Evolutionary conservation across 139 green algal genomes (phyloP), one percentile per base, ranked within the genome.

Genomic region (Auxenochlorella protothecoides): DNA sequence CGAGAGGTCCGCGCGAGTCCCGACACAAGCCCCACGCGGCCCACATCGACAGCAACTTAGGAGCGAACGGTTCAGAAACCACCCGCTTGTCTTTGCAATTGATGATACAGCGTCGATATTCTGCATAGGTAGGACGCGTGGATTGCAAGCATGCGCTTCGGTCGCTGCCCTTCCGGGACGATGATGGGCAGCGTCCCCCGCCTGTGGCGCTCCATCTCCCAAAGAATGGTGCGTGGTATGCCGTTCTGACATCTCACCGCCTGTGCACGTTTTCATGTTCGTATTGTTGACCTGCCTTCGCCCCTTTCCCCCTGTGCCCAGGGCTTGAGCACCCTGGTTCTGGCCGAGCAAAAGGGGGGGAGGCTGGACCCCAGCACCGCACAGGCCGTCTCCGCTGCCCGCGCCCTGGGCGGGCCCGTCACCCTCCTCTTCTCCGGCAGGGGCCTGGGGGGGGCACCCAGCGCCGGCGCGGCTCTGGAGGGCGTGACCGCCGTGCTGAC

Each of bases 401-500:
- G 16, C 2, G 4, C 27, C 11, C 68, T 82, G 55, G 63, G 63
- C 16, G 73, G 73, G 11, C 59, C 62, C 5, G 53, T 79, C 6
- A 74, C 63, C 2, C 53, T 79, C 13, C 64, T 83, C 54, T 70
- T 79, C 53, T 69, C 70, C 6, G 70, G 66, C 5, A 57, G 15
- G 5, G 73, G 15, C 7, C 12, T 7, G 10, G 16, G n/a, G 9
- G 61, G 63, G 5, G 13, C 55, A 3, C 13, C 63, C 4, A 60
- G 15, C 3, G 78, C 74, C 4, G 55, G 44, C 15, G 71, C 74
- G 9, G 60, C 59, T 4, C 53, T 71, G 6, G 70, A 73, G 10
- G 78, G 78, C 7, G 74, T 79, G 53, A 5, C 16, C 6, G 14
- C 51, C 72, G 89, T 95, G 10, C 76, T 91, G 53, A 51, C 83